These are phyloP conservation scores for Calonectria pseudoturangicola DNA, from an alignment of 2,329 filamentous ascomycete species.

Conservation along the genomic window DNA sequence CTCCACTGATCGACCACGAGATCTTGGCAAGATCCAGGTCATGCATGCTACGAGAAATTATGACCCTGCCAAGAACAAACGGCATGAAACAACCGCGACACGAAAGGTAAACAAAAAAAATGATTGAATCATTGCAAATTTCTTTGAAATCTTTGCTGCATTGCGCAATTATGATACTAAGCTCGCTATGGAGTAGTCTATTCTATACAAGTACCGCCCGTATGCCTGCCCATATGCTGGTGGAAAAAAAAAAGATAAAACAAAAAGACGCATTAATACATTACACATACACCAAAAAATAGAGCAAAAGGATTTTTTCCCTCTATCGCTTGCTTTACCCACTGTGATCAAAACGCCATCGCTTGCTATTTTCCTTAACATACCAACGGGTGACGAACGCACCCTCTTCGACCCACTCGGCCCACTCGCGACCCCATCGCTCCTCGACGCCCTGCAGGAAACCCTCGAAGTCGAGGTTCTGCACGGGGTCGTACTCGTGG, in stretches of 20 bases:
- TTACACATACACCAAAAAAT: not conserved
- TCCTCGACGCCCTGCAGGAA: conserved; percentile 15
- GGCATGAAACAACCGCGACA: no score
- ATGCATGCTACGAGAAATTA: no score
- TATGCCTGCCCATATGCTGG: not conserved
- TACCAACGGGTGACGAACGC: conserved; percentile 59
- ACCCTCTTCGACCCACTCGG: conserved; percentile 58
- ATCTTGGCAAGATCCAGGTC: no score
- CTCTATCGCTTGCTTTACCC: not conserved
- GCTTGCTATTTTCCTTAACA: conserved; percentile 60
- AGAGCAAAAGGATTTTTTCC: not conserved
- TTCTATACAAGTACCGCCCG: not conserved
- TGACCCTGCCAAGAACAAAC: no score
- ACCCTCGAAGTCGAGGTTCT: not conserved
- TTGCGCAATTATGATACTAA: not conserved
- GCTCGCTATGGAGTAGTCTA: not conserved
- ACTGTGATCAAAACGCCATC: conserved; percentile 55
- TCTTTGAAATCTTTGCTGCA: not conserved
- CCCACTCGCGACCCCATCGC: conserved; percentile 46
- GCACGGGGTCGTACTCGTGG: not conserved
- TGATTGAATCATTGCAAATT: no score
- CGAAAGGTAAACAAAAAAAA: no score
- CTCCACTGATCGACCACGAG: no score
- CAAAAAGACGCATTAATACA: not conserved
- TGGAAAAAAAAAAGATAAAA: not conserved